Evolutionary conservation across 345 rosid genomes (phyloP).

Genomic region (Syzygium aromaticum): DNA sequence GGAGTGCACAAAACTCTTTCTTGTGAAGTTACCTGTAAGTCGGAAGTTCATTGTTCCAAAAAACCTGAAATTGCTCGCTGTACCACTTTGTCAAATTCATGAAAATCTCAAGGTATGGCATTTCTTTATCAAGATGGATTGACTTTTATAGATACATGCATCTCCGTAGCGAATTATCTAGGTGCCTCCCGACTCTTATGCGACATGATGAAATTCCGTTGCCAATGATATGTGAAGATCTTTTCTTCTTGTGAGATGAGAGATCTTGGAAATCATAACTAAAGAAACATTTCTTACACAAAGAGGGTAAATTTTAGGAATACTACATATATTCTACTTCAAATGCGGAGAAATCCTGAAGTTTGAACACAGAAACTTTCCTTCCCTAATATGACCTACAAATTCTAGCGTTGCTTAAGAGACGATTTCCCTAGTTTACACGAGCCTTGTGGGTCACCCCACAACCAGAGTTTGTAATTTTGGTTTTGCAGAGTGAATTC

Average conservation of each 20-base stretch:
- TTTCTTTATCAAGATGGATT: background rate
- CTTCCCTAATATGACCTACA: background rate
- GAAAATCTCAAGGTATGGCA: conserved; percentile 58
- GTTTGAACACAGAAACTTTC: background rate
- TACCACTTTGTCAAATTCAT: conserved; percentile 68
- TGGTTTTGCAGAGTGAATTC: background rate
- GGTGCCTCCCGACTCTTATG: background rate
- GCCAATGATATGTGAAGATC: background rate
- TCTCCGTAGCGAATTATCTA: background rate
- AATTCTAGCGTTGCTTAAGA: background rate
- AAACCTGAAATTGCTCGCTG: conserved; percentile 75
- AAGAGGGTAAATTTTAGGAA: background rate
- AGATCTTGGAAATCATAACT: background rate
- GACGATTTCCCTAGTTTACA: background rate
- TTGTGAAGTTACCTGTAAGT: conserved; percentile 51
- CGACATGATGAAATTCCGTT: background rate
- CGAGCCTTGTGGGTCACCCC: background rate
- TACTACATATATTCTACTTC: background rate
- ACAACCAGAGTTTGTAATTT: background rate
- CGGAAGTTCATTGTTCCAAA: conserved; percentile 64
- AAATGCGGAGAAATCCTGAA: background rate
- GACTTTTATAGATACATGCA: background rate
- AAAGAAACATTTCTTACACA: background rate
- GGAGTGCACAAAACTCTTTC: conserved; percentile 79
- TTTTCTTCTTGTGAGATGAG: background rate